Evolutionary conservation across 2,329 filamentous ascomycete species (phyloP).

Genomic region (Diaporthe sp.): DNA sequence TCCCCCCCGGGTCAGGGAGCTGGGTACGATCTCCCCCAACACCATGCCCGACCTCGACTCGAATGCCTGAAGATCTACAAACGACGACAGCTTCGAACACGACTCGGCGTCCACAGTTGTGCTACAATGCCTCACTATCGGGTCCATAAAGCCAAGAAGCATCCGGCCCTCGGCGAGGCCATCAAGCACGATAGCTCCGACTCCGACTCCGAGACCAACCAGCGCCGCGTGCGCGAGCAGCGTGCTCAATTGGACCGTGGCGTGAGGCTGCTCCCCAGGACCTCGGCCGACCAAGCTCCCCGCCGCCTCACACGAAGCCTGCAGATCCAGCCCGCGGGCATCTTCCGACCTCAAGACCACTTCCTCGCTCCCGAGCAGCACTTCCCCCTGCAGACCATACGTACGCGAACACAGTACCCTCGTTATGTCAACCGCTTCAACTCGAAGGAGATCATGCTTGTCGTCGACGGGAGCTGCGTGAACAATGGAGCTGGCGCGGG

Average conservation of each 20-base stretch:
- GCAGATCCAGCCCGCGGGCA: constrained; percentile 47
- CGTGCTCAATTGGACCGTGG: not conserved
- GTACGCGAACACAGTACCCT: constrained; percentile 46
- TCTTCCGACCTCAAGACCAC: constrained; percentile 48
- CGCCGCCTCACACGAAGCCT: constrained; percentile 43
- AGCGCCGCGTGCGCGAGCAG: not conserved
- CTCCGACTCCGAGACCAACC: not conserved
- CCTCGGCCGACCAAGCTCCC: not conserved
- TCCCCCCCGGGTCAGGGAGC: not conserved
- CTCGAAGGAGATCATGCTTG: constrained; percentile 55
- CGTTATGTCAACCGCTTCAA: constrained; percentile 54
- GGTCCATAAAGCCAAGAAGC: not conserved
- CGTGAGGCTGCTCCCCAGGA: constrained; percentile 16
- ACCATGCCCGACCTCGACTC: not conserved
- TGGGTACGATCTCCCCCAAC: not conserved
- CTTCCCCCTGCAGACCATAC: constrained; percentile 51
- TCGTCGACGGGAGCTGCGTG: constrained; percentile 57
- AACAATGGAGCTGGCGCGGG: constrained; percentile 51
- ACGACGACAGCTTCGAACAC: not conserved
- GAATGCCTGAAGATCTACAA: not conserved
- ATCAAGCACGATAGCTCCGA: not conserved
- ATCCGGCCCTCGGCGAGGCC: not conserved
- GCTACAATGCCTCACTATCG: not conserved
- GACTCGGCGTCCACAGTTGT: not conserved
- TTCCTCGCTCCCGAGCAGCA: constrained; percentile 50